phyloP scores from a whole-genome alignment of 2,329 filamentous ascomycete species.

The Magnaporthiopsis incrustans region DNA sequence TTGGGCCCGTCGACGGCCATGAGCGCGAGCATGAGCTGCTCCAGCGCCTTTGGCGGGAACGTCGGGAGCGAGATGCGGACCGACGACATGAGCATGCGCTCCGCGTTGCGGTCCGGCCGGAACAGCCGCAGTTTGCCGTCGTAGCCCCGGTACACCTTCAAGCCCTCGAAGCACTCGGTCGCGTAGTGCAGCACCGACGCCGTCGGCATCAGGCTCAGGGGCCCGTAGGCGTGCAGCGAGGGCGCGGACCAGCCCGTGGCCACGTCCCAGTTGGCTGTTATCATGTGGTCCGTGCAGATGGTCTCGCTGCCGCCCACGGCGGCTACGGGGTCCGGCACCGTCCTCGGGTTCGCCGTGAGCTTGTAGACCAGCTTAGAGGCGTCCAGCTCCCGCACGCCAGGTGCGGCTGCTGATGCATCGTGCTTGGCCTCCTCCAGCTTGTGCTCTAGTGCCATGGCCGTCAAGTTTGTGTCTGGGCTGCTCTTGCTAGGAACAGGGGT shows the following conservation, averaged over 20 bases:
- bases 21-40: conserved; percentile 65
- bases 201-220: conserved; percentile 70
- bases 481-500: conserved; percentile 28
- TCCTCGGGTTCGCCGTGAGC: conserved; percentile 39
- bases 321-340: conserved; percentile 41
- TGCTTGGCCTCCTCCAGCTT: conserved; percentile 31
- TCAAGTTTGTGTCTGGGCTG: conserved; percentile 42
- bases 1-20: conserved; percentile 65
- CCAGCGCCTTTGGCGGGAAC: conserved; percentile 63
- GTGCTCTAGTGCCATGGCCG: conserved; percentile 41
- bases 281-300: conserved; percentile 81
- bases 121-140: conserved; percentile 70
- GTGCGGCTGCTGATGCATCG: conserved; percentile 20
- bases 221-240: conserved; percentile 68
- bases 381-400: conserved; percentile 50
- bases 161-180: conserved; percentile 83
- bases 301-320: conserved; percentile 42
- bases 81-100: conserved; percentile 53
- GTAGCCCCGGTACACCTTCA: conserved; percentile 72
- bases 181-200: conserved; percentile 81
- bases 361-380: conserved; percentile 53
- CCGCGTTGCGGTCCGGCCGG: conserved; percentile 65
- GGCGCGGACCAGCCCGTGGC: conserved; percentile 64
- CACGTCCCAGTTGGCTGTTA: conserved; percentile 61
- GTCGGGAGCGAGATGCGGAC: conserved; percentile 64